Base-by-base conservation (phyloP, 495 filamentous ascomycete genomes). In the Aspergillus leporis region DNA sequence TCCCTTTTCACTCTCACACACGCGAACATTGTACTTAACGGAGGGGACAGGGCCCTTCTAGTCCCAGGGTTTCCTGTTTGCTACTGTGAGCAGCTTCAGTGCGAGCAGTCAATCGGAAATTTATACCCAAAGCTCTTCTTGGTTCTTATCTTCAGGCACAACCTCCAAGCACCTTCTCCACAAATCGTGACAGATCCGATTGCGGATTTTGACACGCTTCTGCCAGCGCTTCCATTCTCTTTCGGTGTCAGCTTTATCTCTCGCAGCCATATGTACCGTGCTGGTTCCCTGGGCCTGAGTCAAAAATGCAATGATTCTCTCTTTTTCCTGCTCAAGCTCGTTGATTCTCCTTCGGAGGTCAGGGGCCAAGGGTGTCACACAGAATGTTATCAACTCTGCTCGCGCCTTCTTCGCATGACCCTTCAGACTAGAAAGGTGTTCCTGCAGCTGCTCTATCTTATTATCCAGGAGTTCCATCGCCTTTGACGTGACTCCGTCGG, bases 151-250 rank as follows among this genome's bases (percentile, higher is more conserved):
- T 47, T 80, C 76, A 21, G 79, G 75, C 57, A 85, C 59, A 31
- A 74, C 68, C 50, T 80, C 81, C 45, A 77, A 76, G 59, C 73
- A 76, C 51, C 63, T 68, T n/a, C 53, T 67, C 82, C 81, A 85
- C 22, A 86, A 50, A 38, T 82, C 77, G 40, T 73, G 64, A 66
- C 77, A 84, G 13, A 86, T 83, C 50, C 70, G 77, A 66, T 75
- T 74, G 55, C 87, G 78, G 22, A 59, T 56, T 22, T 51, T 66
- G 34, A 71, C 78, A 49, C 77, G 77, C 32, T 56, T 70, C 53
- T 70, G 68, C 87, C 85, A 89, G 46, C 70, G 63, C 53, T 72
- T 76, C 74, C 74, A 83, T 49, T 82, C 78, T 46, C 60, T 65
- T 50, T 85, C 78, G 19, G 82, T 74, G 16, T 63, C 61, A 48